Evolutionary conservation across 1,284 basidiomycete species (phyloP).

Genomic region (Leccinum pachyderme): DNA sequence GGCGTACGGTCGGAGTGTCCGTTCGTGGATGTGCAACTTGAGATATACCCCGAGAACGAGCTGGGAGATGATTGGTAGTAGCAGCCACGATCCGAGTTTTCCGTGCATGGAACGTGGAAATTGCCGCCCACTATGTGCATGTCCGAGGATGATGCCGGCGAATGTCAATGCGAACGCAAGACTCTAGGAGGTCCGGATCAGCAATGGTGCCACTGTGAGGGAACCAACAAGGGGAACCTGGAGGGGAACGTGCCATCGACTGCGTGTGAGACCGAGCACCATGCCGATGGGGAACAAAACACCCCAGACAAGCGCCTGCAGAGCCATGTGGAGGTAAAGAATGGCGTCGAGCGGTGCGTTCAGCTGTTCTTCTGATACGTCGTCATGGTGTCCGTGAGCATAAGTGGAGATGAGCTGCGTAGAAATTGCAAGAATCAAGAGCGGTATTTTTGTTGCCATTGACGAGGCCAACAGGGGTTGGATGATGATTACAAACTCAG

Average conservation of each 20-base stretch:
- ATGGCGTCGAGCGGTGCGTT: slow-evolving; percentile 73
- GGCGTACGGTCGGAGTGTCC: slow-evolving; percentile 69
- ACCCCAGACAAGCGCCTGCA: slow-evolving; percentile 79
- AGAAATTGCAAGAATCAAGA: neutral
- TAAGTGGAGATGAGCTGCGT: neutral
- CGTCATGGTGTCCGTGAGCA: slow-evolving; percentile 62
- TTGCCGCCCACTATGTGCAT: slow-evolving; percentile 74
- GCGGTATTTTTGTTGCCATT: neutral
- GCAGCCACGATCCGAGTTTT: slow-evolving; percentile 66
- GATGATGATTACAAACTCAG: no score
- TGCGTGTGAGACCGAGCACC: slow-evolving; percentile 80
- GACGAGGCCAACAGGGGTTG: neutral
- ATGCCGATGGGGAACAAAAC: slow-evolving; percentile 84
- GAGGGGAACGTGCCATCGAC: slow-evolving; percentile 83
- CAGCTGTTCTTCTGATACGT: slow-evolving; percentile 60
- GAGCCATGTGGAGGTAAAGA: slow-evolving; percentile 76
- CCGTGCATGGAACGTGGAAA: slow-evolving; percentile 75
- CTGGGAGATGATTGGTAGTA: slow-evolving; percentile 68
- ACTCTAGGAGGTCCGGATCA: slow-evolving; percentile 40
- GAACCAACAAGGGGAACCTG: slow-evolving; percentile 42
- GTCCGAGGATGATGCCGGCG: slow-evolving; percentile 75
- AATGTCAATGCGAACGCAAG: slow-evolving; percentile 67
- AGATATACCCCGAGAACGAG: slow-evolving; percentile 82
- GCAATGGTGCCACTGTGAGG: neutral
- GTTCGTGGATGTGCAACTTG: slow-evolving; percentile 89